Conservation (phyloP, 176 grass and related monocot species). For the Dendrocalamus sinicus region DNA sequence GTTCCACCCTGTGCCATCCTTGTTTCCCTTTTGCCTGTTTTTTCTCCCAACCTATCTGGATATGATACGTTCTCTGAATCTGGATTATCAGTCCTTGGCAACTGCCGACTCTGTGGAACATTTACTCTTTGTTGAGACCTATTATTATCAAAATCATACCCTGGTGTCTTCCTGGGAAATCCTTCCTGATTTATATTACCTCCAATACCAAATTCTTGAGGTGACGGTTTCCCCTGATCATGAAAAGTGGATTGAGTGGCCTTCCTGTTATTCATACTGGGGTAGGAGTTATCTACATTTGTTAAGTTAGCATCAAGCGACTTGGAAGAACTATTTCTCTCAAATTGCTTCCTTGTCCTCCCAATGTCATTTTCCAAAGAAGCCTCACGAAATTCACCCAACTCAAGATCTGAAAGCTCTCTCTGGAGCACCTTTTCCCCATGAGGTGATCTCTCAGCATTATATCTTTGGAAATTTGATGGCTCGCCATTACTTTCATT, state of each 20-base stretch:
- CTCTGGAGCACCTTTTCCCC: constrained; percentile 66
- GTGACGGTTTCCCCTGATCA: constrained; percentile 61
- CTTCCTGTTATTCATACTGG: constrained; percentile 57
- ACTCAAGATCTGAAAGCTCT: constrained; percentile 91
- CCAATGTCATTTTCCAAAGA: constrained; percentile 61
- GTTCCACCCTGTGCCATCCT: constrained; percentile 40
- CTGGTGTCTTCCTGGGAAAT: constrained; percentile 41
- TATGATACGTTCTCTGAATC: constrained; percentile 53
- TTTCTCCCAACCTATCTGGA: constrained; percentile 49
- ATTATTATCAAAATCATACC: constrained; percentile 59
- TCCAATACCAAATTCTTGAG: constrained; percentile 42
- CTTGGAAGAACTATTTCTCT: constrained; percentile 88
- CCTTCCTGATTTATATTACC: constrained; percentile 55
- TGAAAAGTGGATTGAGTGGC: constrained; percentile 43
- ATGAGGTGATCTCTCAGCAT: constrained; percentile 60
- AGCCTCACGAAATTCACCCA: constrained; percentile 82
- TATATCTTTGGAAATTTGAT: constrained; percentile 50
- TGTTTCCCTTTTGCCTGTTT: constrained; percentile 53
- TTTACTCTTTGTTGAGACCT: constrained; percentile 56
- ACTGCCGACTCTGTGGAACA: constrained; percentile 54
- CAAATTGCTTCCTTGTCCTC: constrained; percentile 66
- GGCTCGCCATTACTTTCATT: constrained; percentile 54
- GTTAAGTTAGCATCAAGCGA: constrained; percentile 58
- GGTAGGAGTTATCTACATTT: constrained; percentile 48
- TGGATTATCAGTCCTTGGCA: constrained; percentile 52